These are phyloP conservation scores for Teratosphaeria nubilosa DNA, from an alignment of 2,329 filamentous ascomycete species.

Conservation along the genomic window DNA sequence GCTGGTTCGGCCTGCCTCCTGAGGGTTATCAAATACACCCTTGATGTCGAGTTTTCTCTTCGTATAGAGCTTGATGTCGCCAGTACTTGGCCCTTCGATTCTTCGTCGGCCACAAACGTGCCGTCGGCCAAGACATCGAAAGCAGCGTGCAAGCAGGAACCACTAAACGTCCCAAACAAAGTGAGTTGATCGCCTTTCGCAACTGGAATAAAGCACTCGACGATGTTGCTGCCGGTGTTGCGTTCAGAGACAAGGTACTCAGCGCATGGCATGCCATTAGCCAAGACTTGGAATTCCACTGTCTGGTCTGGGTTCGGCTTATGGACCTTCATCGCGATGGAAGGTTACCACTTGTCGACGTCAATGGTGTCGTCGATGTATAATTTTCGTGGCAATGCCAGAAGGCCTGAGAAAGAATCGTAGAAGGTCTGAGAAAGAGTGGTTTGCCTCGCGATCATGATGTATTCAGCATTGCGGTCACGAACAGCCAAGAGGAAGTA, in stretches of 20 bases:
- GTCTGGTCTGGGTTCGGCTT: conserved; percentile 16
- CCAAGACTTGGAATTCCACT: conserved; percentile 21
- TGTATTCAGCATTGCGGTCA: no score
- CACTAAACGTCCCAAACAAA: conserved; percentile 23
- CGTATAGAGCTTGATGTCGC: conserved; percentile 5
- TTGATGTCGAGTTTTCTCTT: conserved; percentile 8
- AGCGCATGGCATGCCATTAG: conserved; percentile 14
- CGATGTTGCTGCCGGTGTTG: conserved; percentile 19
- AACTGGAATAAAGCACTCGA: conserved; percentile 11
- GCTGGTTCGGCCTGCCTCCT: conserved; percentile 4
- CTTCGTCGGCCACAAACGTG: conserved; percentile 17
- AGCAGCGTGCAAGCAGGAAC: conserved; percentile 21
- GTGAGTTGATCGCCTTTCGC: conserved; percentile 21
- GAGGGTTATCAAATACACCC: conserved; percentile 6
- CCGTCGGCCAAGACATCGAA: conserved; percentile 32
- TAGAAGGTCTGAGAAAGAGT: neutral
- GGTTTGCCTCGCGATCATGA: no score
- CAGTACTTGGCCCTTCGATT: conserved; percentile 13
- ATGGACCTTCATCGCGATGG: neutral
- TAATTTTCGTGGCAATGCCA: no score
- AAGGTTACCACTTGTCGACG: neutral
- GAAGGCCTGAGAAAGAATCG: neutral
- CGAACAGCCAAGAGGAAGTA: no score
- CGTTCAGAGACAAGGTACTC: conserved; percentile 24
- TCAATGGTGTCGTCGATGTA: neutral